Base-by-base conservation (phyloP, 2,329 filamentous ascomycete species). In the Juglanconis juglandina region DNA sequence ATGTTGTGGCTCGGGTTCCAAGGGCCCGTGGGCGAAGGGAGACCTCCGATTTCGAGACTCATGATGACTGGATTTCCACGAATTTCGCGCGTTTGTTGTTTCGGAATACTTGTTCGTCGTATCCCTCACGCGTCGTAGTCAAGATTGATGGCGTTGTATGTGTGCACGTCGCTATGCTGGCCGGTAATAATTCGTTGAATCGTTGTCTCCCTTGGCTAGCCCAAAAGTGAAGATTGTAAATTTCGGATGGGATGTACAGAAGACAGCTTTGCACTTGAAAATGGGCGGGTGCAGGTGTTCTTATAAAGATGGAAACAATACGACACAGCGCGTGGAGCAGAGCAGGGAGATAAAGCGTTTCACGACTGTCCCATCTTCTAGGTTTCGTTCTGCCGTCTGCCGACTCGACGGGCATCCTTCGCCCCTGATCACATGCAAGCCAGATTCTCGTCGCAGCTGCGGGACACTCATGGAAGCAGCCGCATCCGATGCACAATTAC, bases 401-500 rank as follows among this genome's bases (percentile, higher is more conserved):
- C 4, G 30, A 33, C 47, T 32, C 34, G 17, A 44, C 51, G 57
- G 44, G 34, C 42, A 33, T 10, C 57, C 49, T 17, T 39, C 51
- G 34, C 57, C 48, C 56, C 48, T 48, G 34, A 58, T 54, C 59
- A 61, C 59, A 61, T 61, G 59, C 54, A 17, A 61, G 44, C n/a
- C 17, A 47, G 30, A 24, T 17, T 7, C 53, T 9, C 14, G 46
- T 10, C 17, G 34, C 24, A 56, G n/a, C 13, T 14, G 32, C 32
- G 42, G n/a, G 37, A 46, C 14, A 11, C 5, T 3, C 47, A 33
- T 52, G 56, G 57, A 48, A 56, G 24, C 48, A 50, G 42, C 9
- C 49, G 46, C 57, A 46, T 60, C 57, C 60, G 60, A 56, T 60
- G 60, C 53, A 53, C 13, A 41, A 47, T 51, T 3, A 30, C 58